These are phyloP conservation scores for Lithocarpus polystachyus DNA, from an alignment of 306 rosid species.

Conservation along the genomic window DNA sequence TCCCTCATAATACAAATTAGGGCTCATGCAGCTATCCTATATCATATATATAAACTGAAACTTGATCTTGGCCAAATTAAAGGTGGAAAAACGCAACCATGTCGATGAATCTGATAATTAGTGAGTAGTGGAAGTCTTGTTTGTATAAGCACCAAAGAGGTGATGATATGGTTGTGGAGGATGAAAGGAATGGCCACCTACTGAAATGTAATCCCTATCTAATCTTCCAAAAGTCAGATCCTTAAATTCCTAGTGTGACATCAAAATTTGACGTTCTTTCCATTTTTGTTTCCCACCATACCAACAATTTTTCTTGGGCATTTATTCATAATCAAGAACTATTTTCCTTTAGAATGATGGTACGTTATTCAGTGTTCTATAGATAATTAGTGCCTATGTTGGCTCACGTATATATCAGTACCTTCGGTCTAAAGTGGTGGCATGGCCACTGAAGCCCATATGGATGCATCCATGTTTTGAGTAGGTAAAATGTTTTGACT, in stretches of 20 bases:
- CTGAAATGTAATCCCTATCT: conserved; percentile 3
- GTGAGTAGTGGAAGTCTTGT: background rate
- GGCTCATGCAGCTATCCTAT: background rate
- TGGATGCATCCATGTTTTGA: background rate
- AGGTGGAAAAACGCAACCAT: background rate
- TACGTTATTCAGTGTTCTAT: background rate
- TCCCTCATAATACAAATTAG: background rate
- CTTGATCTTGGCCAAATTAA: background rate
- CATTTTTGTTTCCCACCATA: conserved; percentile 28
- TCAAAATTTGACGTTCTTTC: conserved; percentile 22
- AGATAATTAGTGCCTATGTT: background rate
- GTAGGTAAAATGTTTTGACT: no score
- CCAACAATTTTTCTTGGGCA: conserved; percentile 14
- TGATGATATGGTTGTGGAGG: conserved; percentile 8
- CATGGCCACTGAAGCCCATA: background rate
- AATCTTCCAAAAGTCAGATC: conserved; percentile 4
- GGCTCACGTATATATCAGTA: no score
- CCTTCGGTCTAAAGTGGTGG: background rate
- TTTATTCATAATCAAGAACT: background rate
- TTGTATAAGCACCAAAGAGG: conserved; percentile 6
- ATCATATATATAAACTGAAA: background rate
- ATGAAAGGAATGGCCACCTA: conserved; percentile 1
- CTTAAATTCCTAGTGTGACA: conserved; percentile 8
- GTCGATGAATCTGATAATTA: background rate
- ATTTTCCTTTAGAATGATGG: background rate